These are phyloP conservation scores for Cryptosporidium felis DNA, from an alignment of 169 alveolate genomes.

Conservation along the genomic window DNA sequence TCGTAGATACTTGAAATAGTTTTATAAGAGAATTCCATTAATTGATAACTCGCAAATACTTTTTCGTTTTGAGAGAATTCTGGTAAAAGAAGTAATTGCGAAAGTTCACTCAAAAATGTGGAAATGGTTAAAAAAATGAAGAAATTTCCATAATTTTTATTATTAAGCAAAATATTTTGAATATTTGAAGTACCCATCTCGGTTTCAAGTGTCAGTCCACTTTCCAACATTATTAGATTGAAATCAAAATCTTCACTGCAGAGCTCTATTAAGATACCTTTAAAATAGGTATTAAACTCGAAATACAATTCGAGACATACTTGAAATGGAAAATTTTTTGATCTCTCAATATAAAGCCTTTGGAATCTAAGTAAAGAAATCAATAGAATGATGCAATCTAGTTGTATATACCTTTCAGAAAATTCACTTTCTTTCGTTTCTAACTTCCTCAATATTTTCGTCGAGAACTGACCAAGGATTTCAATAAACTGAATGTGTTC, in stretches of 20 bases:
- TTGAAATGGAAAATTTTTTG: neutral
- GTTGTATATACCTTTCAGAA: neutral
- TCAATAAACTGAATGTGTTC: slow-evolving; percentile 22
- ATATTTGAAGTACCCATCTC: slow-evolving; percentile 26
- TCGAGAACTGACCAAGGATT: neutral
- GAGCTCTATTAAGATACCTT: neutral
- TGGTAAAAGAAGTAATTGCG: neutral
- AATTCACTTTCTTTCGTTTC: neutral
- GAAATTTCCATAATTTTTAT: neutral
- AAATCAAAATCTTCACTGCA: neutral
- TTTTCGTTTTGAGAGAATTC: neutral
- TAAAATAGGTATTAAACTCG: neutral
- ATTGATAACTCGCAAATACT: neutral
- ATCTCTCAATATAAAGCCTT: neutral
- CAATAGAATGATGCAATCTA: neutral
- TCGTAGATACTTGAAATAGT: neutral
- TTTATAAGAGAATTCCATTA: neutral
- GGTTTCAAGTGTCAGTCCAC: slow-evolving; percentile 24
- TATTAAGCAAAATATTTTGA: neutral
- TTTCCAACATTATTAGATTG: slow-evolving; percentile 3
- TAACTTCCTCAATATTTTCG: neutral
- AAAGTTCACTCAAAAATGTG: slow-evolving; percentile 27
- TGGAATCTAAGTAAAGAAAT: slow-evolving; percentile 18
- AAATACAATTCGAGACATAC: neutral
- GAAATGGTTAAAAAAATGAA: slow-evolving; percentile 1